Base-by-base conservation (phyloP, 108 stramenopile genomes). In the Nannochloropsis oceanica region DNA sequence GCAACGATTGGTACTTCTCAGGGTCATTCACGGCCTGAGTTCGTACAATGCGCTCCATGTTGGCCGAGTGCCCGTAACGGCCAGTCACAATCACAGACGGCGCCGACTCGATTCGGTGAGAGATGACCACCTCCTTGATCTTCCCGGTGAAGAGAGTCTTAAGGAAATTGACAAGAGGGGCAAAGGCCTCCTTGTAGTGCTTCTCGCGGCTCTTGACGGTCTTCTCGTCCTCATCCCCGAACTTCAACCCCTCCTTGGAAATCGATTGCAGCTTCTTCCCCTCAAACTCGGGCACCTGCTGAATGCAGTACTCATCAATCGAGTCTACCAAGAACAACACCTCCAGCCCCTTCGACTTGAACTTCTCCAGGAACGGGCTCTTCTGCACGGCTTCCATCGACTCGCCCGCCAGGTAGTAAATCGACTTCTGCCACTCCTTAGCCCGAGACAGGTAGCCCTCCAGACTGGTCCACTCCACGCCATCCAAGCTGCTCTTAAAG, bases 11-110 rank as follows among this genome's bases (percentile, higher is more conserved):
- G 26, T 91, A 83, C 25, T 86, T 46, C 27, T 89, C 79, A 11
- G 92, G 91, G 82, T 96, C 94, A 22, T 93, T 85, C 86, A 96
- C 95, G 25, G 99, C 95, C 91, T 99, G 99, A 24, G 97, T 95
- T 84, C 95, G 91, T 95, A 98, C 94, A 92, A 99, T 97, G 44
- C 97, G 92, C 90, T 99, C 99, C 98, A 98, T 99, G 91, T 99
- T 99, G 26, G 99, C 99, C 44, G 94, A 94, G 89, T 97, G 90
- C 24, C 97, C 97, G 90, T 93, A 98, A 82, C 97, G 95, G 12
- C 93, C 88, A 27, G 95, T 94, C 42, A 94, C 93, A 42, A 98
- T 95, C 86, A 99, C 94, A 7, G 96, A 95, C 1, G 99, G 98
- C 24, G 94, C 90, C 12, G 89, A 91, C 83, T 96, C 96, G 24